These are phyloP conservation scores for Ceratobasidium sp. DNA, from an alignment of 1,284 basidiomycete species.

Conservation along the genomic window DNA sequence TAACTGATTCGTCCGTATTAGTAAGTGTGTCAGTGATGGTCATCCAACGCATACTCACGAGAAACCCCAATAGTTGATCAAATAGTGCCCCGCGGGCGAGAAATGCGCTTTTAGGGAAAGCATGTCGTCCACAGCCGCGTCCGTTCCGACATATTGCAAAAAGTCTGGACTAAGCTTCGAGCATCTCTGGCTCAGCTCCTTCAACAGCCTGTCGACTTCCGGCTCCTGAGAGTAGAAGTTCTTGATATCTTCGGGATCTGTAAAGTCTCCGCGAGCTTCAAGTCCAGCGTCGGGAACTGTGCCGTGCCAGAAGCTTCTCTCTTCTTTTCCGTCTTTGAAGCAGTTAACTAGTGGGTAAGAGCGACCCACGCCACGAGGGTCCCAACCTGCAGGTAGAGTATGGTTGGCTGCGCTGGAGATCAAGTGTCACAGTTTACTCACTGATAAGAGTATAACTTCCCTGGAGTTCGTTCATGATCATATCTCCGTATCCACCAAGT, in stretches of 20 bases:
- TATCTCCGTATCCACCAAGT: background rate
- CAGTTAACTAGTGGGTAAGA: slow-evolving; percentile 33
- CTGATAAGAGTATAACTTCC: background rate
- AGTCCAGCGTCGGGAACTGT: slow-evolving; percentile 47
- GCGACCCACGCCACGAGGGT: slow-evolving; percentile 9
- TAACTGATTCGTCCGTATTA: too few species aligned
- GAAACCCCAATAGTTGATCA: slow-evolving; percentile 48
- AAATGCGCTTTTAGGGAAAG: slow-evolving; percentile 46
- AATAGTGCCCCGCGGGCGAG: slow-evolving; percentile 37
- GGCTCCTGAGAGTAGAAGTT: slow-evolving; percentile 14
- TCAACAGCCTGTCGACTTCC: background rate
- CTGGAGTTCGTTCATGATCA: background rate
- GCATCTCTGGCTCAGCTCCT: background rate
- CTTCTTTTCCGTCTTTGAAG: slow-evolving; percentile 13
- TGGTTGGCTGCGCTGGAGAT: too few species aligned
- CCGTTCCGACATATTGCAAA: slow-evolving; percentile 26
- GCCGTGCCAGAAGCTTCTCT: slow-evolving; percentile 29
- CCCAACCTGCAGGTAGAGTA: background rate
- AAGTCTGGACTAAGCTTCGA: background rate
- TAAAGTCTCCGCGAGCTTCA: slow-evolving; percentile 33
- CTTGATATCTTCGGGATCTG: background rate
- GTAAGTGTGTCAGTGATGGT: background rate
- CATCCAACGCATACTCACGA: slow-evolving; percentile 26
- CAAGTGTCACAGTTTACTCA: too few species aligned
- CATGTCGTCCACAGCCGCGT: slow-evolving; percentile 44